phyloP scores from a whole-genome alignment of 495 filamentous ascomycete species.

The Podospora conica region DNA sequence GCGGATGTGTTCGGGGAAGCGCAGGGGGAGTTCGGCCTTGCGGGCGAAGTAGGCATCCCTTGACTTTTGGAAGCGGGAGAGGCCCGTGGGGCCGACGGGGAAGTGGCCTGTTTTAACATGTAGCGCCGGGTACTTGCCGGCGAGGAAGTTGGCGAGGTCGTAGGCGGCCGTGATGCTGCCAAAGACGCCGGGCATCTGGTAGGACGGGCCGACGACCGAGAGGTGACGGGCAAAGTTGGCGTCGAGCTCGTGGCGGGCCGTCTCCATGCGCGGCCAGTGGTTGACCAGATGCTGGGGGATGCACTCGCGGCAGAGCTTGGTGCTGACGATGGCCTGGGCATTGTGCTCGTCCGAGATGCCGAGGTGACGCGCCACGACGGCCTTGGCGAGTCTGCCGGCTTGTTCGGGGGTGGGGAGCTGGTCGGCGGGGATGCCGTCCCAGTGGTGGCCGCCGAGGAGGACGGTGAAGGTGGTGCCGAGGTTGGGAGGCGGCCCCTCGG shows the following conservation, averaged over 20 bases:
- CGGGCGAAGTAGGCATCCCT: neutral
- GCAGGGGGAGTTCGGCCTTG: neutral
- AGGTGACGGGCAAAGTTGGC: slow-evolving; percentile 56
- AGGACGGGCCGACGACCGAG: slow-evolving; percentile 74
- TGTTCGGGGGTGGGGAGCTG: slow-evolving; percentile 54
- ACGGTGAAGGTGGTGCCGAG: slow-evolving; percentile 84
- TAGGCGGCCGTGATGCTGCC: slow-evolving; percentile 34
- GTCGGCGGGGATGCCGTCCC: slow-evolving; percentile 52
- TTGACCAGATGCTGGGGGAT: slow-evolving; percentile 87
- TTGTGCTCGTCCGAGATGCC: slow-evolving; percentile 46
- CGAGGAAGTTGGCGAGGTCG: slow-evolving; percentile 30
- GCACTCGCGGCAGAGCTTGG: slow-evolving; percentile 64
- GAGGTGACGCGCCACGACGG: slow-evolving; percentile 66
- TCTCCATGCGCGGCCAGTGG: slow-evolving; percentile 58
- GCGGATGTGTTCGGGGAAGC: neutral
- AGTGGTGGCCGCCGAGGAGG: slow-evolving; percentile 93
- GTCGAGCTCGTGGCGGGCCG: slow-evolving; percentile 50
- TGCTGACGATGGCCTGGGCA: slow-evolving; percentile 49
- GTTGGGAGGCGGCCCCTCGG: slow-evolving; percentile 44
- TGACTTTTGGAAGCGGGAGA: slow-evolving; percentile 26
- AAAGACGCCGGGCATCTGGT: slow-evolving; percentile 42
- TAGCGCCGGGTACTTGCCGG: neutral
- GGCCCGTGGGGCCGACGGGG: slow-evolving; percentile 33
- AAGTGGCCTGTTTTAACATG: neutral
- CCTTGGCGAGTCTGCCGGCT: slow-evolving; percentile 60